Conservation (phyloP, 768 basidiomycete genomes). For the Pleurotus salmoneostramineus region DNA sequence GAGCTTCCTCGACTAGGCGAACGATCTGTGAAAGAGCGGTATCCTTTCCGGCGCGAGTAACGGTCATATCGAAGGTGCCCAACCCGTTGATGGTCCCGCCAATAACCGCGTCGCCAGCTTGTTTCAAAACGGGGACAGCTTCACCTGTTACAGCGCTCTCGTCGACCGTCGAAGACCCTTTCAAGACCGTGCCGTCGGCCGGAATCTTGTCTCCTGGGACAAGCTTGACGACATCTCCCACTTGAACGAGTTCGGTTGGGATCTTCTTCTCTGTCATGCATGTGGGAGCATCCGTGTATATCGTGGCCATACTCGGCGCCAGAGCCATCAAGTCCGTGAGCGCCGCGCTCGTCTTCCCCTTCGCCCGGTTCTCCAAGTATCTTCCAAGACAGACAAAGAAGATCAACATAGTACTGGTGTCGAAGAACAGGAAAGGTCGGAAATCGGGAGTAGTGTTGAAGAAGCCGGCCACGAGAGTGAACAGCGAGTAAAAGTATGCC, state of each 20-base stretch:
- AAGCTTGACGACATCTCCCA: slow-evolving; percentile 89
- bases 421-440: slow-evolving; percentile 91
- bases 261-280: slow-evolving; percentile 88
- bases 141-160: slow-evolving; percentile 98
- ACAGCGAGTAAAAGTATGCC: slow-evolving; percentile 87
- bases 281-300: slow-evolving; percentile 82
- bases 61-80: slow-evolving; percentile 95
- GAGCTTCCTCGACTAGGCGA: slow-evolving; percentile 94
- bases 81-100: slow-evolving; percentile 96
- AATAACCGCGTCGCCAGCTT: slow-evolving; percentile 80
- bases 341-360: slow-evolving; percentile 95
- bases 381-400: slow-evolving; percentile 95
- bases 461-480: slow-evolving; percentile 60
- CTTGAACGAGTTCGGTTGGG: slow-evolving; percentile 91
- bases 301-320: slow-evolving; percentile 91
- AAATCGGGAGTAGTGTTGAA: slow-evolving; percentile 63
- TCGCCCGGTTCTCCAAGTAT: slow-evolving; percentile 94
- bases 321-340: slow-evolving; percentile 96
- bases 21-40: slow-evolving; percentile 97
- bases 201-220: slow-evolving; percentile 97
- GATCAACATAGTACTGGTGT: slow-evolving; percentile 98
- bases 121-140: slow-evolving; percentile 83
- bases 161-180: slow-evolving; percentile 85
- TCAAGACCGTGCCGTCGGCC: slow-evolving; percentile 88
- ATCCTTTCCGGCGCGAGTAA: slow-evolving; percentile 93